A percentile compares a stretch with the other conserved stretches of the same genome.
Evolutionary conservation across 306 rosid species (phyloP).

Genomic region (Quercus berberidifolia): DNA sequence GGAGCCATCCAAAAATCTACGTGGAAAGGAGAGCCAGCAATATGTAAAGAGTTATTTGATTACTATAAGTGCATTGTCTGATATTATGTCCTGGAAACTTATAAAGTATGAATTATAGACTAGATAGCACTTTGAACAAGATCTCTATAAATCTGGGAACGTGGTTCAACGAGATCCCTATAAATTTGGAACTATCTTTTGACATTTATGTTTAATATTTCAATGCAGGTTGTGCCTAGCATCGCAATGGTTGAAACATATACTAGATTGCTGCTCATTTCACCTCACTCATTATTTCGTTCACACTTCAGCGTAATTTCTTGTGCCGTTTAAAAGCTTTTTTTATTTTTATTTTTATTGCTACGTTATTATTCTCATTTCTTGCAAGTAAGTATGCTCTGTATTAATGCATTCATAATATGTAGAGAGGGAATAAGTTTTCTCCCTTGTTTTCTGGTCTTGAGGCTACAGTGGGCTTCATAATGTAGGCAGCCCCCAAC

Average conservation of each 20-base stretch:
- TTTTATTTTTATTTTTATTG: not conserved
- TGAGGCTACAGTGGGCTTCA: not conserved
- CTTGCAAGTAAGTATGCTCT: not conserved
- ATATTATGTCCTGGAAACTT: not conserved
- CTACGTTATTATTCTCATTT: slow-evolving; percentile 10
- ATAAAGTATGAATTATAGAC: not conserved
- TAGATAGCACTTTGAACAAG: not conserved
- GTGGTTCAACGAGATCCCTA: slow-evolving; percentile 4
- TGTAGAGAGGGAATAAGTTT: slow-evolving; percentile 8
- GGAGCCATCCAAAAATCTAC: not conserved
- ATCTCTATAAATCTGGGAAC: not conserved
- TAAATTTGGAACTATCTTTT: slow-evolving; percentile 1
- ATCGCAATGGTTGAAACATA: slow-evolving; percentile 97
- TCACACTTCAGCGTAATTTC: slow-evolving; percentile 81
- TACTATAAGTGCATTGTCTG: not conserved
- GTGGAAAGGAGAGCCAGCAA: not conserved
- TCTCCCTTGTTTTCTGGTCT: slow-evolving; percentile 15
- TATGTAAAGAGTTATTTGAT: not conserved
- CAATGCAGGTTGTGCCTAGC: slow-evolving; percentile 82
- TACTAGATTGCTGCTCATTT: slow-evolving; percentile 75
- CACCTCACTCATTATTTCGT: slow-evolving; percentile 87
- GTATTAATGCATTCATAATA: slow-evolving; percentile 4
- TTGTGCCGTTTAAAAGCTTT: slow-evolving; percentile 7
- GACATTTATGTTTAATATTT: slow-evolving; percentile 23
- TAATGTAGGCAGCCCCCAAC: not conserved